Evolutionary conservation across 148 eudicot species (phyloP).

Genomic region (Silene conica): DNA sequence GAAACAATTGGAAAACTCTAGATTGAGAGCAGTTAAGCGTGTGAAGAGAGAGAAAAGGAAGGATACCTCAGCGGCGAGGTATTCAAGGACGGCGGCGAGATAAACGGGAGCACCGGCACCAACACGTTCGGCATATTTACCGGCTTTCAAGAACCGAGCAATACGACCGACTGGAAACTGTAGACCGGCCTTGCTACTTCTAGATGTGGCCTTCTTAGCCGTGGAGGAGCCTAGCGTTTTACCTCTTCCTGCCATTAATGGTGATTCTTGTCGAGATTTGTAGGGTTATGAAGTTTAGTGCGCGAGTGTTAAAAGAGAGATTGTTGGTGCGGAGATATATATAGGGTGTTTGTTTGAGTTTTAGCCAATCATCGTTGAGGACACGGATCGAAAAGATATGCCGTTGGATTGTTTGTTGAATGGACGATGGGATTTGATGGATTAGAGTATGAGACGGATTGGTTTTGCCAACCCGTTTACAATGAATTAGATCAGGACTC

Average conservation of each 20-base stretch:
- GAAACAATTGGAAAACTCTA: not conserved
- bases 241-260: constrained; percentile 73
- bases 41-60: not conserved
- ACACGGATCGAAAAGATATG: constrained; percentile 31
- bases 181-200: constrained; percentile 82
- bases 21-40: no score
- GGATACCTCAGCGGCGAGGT: constrained; percentile 82
- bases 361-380: constrained; percentile 35
- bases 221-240: constrained; percentile 69
- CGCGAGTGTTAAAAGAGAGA: not conserved
- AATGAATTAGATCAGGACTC: no score
- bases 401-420: constrained; percentile 37
- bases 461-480: not conserved
- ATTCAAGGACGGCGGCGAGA: constrained; percentile 85
- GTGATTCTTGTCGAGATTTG: not conserved
- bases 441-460: not conserved
- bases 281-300: not conserved
- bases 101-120: constrained; percentile 93
- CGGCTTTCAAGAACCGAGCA: constrained; percentile 80
- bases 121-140: constrained; percentile 86
- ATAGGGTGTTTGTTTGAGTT: not conserved
- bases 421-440: constrained; percentile 18
- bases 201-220: constrained; percentile 76
- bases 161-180: constrained; percentile 89
- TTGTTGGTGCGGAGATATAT: not conserved